A percentile compares a stretch with the other conserved stretches of the same genome.
Conservation (phyloP, 306 rosid species). For the Medicago ruthenica region DNA sequence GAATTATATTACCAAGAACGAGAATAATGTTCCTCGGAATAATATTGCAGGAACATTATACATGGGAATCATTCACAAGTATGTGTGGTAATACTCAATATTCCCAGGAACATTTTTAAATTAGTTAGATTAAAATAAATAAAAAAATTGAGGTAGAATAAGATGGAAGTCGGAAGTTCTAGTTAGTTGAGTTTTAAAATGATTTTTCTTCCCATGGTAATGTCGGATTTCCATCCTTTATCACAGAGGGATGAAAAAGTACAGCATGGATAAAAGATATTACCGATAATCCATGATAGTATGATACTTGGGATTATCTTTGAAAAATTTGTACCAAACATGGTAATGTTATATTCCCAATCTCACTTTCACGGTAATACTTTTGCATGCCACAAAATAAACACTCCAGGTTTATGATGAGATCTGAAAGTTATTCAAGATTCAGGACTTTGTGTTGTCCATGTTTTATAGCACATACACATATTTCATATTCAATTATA, state of each 20-base stretch:
- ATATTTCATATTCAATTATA: constrained; percentile 18
- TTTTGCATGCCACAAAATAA: neutral
- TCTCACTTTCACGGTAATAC: neutral
- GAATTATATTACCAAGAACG: constrained; percentile 2
- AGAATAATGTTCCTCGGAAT: neutral
- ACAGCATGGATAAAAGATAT: neutral
- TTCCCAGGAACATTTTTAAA: neutral
- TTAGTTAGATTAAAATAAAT: neutral
- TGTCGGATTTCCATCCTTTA: neutral
- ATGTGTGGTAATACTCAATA: neutral
- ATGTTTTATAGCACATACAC: constrained; percentile 17
- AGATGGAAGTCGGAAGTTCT: neutral
- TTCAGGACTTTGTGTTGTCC: constrained; percentile 16
- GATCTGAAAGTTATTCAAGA: constrained; percentile 31
- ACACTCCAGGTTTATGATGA: neutral
- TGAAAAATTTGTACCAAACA: neutral
- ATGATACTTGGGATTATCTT: neutral
- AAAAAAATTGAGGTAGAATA: constrained; percentile 2
- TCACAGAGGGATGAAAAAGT: neutral
- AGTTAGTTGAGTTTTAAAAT: constrained; percentile 11
- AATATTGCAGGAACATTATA: neutral
- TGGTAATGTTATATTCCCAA: neutral
- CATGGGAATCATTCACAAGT: neutral
- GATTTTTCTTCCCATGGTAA: neutral
- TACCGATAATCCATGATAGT: neutral